Conservation (phyloP, 768 basidiomycete genomes). For the Auricularia auricula-judae region DNA sequence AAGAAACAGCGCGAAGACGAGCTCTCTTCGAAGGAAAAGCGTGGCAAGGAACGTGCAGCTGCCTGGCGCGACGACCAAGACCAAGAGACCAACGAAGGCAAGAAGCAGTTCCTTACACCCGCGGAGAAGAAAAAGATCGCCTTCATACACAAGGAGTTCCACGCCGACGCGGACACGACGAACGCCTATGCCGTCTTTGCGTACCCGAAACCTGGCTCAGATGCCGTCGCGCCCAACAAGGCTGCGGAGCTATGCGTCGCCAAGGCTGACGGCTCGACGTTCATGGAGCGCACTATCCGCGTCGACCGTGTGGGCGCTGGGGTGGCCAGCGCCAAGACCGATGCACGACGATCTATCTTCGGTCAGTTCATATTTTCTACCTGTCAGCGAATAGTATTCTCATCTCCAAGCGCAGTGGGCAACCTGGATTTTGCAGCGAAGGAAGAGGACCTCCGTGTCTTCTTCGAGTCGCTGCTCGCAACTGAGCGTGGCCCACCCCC, state of each 20-base stretch:
- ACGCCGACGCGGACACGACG: conserved; percentile 60
- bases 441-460: conserved; percentile 79
- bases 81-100: conserved; percentile 25
- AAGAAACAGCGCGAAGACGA: conserved; percentile 31
- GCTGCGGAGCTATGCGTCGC: conserved; percentile 51
- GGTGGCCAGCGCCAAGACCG: neutral
- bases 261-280: conserved; percentile 55
- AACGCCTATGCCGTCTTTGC: conserved; percentile 92
- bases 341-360: neutral
- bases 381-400: neutral
- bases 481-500: conserved; percentile 54
- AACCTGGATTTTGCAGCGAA: conserved; percentile 86
- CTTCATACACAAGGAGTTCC: conserved; percentile 88
- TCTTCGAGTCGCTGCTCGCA: conserved; percentile 70
- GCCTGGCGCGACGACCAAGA: conserved; percentile 11
- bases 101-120: conserved; percentile 63
- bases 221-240: conserved; percentile 37
- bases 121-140: conserved; percentile 88
- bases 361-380: neutral
- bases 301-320: conserved; percentile 53
- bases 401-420: conserved; percentile 39
- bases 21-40: conserved; percentile 12
- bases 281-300: conserved; percentile 68
- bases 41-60: conserved; percentile 9
- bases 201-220: conserved; percentile 35